phyloP scores from a whole-genome alignment of 2,329 filamentous ascomycete species.

The Trichoderma brevicompactum region DNA sequence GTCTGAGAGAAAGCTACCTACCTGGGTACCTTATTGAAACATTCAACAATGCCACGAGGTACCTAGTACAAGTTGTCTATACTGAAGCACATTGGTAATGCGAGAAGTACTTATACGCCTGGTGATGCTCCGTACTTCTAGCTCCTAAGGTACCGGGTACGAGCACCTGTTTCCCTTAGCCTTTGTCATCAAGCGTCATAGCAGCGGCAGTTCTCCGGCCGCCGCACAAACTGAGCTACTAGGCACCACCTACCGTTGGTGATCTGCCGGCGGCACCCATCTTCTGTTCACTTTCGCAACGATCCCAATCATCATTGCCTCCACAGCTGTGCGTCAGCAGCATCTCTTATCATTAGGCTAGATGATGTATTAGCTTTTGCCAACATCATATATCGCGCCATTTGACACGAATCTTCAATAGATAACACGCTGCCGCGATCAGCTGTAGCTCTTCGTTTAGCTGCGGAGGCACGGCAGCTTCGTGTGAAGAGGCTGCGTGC shows the following conservation, averaged over 20 bases:
- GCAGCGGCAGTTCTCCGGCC: constrained; percentile 23
- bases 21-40: neutral
- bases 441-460: constrained; percentile 2
- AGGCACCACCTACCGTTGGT: neutral
- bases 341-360: neutral
- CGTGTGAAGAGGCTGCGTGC: constrained; percentile 13
- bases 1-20: no score
- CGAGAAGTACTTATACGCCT: no score
- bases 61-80: neutral
- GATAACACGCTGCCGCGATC: neutral
- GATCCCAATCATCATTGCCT: neutral
- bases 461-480: constrained; percentile 13
- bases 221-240: constrained; percentile 6
- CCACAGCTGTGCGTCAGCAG: neutral
- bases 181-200: constrained; percentile 28
- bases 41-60: neutral
- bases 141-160: neutral
- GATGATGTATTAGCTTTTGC: neutral
- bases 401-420: constrained; percentile 2
- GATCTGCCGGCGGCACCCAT: neutral
- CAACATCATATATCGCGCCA: neutral
- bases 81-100: neutral
- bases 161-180: neutral
- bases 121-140: no score
- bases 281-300: neutral